These are phyloP conservation scores for Entomortierella chlamydospora DNA, from an alignment of 192 early-diverging fungal species.

Conservation along the genomic window DNA sequence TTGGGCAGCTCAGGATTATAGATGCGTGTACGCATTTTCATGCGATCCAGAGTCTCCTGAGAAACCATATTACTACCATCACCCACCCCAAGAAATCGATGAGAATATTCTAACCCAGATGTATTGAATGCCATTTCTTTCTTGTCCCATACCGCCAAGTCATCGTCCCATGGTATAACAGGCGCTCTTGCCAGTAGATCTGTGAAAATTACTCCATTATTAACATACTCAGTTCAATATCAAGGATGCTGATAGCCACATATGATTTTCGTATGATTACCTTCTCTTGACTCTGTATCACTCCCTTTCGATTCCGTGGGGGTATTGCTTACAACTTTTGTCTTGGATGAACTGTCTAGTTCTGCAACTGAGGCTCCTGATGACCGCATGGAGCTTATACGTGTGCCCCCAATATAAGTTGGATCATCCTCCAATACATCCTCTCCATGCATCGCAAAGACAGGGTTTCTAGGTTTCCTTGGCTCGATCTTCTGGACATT, in stretches of 20 bases:
- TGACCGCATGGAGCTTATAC: not conserved
- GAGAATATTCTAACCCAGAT: conserved; percentile 66
- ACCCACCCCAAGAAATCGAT: conserved; percentile 74
- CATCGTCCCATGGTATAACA: conserved; percentile 71
- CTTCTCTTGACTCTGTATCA: conserved; percentile 21
- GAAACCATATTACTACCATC: conserved; percentile 70
- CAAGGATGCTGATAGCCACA: too few species aligned
- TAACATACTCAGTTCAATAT: too few species aligned
- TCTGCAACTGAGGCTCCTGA: not conserved
- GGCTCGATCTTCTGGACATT: not conserved
- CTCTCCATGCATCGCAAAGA: conserved; percentile 47
- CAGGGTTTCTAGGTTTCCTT: conserved; percentile 21
- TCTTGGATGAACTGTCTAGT: not conserved
- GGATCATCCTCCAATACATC: conserved; percentile 39
- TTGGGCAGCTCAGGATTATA: conserved; percentile 53
- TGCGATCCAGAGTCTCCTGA: conserved; percentile 57
- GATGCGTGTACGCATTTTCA: conserved; percentile 69
- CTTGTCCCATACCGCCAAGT: conserved; percentile 76
- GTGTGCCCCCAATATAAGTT: conserved; percentile 37
- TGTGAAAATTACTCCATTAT: not conserved
- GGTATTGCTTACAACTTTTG: not conserved
- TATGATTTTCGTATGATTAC: too few species aligned
- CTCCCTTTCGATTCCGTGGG: not conserved
- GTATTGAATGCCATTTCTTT: conserved; percentile 68
- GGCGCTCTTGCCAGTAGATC: conserved; percentile 69